Evolutionary conservation across 2,329 filamentous ascomycete genomes (phyloP), one percentile per base, ranked within the genome.

Genomic region (Fusarium newnesense): DNA sequence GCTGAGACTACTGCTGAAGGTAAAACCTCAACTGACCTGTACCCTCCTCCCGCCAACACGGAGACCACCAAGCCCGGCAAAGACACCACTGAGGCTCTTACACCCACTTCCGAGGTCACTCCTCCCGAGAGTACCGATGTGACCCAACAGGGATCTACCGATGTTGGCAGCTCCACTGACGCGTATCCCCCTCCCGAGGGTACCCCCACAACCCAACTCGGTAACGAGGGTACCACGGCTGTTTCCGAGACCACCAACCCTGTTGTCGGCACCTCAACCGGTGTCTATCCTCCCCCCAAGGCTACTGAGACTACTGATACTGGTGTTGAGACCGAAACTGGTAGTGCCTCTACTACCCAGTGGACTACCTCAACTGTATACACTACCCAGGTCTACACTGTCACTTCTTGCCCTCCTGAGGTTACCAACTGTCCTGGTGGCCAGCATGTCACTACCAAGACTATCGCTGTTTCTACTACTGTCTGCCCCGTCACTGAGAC

Each of bases 391-490:
- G 52, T 77, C 11, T 70, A 74, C 37, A 77, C 75, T 2, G 50
- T 77, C 44, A 77, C 76, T 21, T 69, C 59, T 26, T 76, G 72
- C 40, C 47, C 64, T 21, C 70, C 76, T 5, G 69, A 71, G 42
- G 44, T 74, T 18, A 68, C 76, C 9, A 32, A 76, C 36, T 77
- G 76, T n/a, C 74, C 75, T 12, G 39, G 52, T 7, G 43, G 61
- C 10, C 36, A 67, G 10, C 64, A 72, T 9, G 50, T 76, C 12
- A 74, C 72, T 21, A 77, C 75, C 3, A 62, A 76, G 69, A 76
- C 75, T 19, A 54, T 77, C 21, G 75, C 75, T 13, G 43, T 76
- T 26, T 77, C 70, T 6, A 76, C 75, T 26, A 76, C 75, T 7
- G 18, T 76, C 50, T 76, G 75, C 42, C 75, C 75, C 2, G 73